Base-by-base conservation (phyloP, 345 rosid species). In the Corymbia maculata region DNA sequence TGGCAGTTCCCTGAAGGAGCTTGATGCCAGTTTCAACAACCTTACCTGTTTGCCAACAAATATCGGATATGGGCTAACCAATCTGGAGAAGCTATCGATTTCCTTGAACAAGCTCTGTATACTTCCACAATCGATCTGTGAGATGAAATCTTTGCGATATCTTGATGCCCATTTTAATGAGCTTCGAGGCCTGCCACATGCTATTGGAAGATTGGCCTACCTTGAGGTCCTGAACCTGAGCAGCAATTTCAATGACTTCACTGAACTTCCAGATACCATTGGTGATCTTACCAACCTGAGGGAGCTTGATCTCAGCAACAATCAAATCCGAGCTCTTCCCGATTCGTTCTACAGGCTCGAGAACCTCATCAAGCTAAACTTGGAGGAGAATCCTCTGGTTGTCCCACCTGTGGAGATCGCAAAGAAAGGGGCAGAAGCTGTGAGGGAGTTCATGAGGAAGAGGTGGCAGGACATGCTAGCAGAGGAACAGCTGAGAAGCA, bases 281-380 rank as follows among this genome's bases (percentile, higher is more conserved):
- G 92, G 95, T n/a, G 98, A 98, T 61, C 89, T 98, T 53, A 90
- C 89, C 49, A 96, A 92, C 91, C 93, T 98, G 47, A 93, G 90
- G 90, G 98, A 98, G 88, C 98, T 98, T 53, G 98, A 98, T 92
- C 94, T 97, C n/a, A 97, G 99, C 94, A 97, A 98, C 95, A 98
- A 98, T 91, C 99, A 98, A 90, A 94, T 98, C 89, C 93, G 91
- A 55, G 91, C 92, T 45, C 93, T 98, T 87, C 99, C 99, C 0
- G 94, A 93, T 85, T 91, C 99, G 86, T 97, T 97, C 91, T 92
- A 91, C 79, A 93, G 94, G 94, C 94, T 98, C 52, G 93, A 91
- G 85, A 96, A 94, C 64, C 94, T 98, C 21, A 85, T 88, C 59
- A 97, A 93, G 91, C 95, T 98, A 89, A 97, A 95, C 91, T 88